phyloP scores from a whole-genome alignment of 2,329 filamentous ascomycete species.

The Cordyceps sp. region DNA sequence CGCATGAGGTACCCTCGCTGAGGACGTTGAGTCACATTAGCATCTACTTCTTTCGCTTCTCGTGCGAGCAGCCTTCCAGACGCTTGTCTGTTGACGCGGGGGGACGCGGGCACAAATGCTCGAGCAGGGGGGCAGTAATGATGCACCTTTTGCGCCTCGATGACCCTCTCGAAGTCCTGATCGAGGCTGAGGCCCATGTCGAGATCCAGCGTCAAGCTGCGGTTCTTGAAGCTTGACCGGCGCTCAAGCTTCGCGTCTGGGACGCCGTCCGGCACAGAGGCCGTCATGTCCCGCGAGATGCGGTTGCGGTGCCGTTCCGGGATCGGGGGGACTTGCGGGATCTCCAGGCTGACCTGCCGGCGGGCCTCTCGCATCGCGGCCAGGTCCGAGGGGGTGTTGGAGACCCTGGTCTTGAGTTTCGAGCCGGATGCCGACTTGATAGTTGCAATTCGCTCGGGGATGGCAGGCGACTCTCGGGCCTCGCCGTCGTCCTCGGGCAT shows the following conservation, averaged over 20 bases:
- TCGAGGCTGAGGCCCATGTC: constrained; percentile 78
- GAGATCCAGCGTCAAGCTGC: constrained; percentile 67
- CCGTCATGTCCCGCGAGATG: constrained; percentile 27
- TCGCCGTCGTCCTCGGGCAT: constrained; percentile 31
- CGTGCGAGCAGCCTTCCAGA: constrained; percentile 8
- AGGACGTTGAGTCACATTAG: constrained; percentile 46
- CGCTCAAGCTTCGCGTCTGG: constrained; percentile 34
- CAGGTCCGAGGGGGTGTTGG: constrained; percentile 72
- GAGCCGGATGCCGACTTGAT: constrained; percentile 73
- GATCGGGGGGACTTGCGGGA: constrained; percentile 41
- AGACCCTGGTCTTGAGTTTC: constrained; percentile 76
- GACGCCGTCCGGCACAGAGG: constrained; percentile 16
- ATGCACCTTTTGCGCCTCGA: constrained; percentile 88
- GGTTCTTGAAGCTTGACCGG: constrained; percentile 60
- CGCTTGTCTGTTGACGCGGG: no score
- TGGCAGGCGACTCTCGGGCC: constrained; percentile 36
- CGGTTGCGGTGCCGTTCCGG: constrained; percentile 43
- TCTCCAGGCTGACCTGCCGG: constrained; percentile 67
- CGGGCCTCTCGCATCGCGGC: constrained; percentile 73
- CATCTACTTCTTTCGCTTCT: constrained; percentile 19
- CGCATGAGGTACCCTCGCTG: constrained; percentile 98
- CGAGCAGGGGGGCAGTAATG: no score
- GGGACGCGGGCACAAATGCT: no score
- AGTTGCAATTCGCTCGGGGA: constrained; percentile 73
- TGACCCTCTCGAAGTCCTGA: constrained; percentile 85